Evolutionary conservation across 371 early-diverging fungal species (phyloP), one percentile per base, ranked within the genome.

Genomic region (Saksenaea vasiformis): DNA sequence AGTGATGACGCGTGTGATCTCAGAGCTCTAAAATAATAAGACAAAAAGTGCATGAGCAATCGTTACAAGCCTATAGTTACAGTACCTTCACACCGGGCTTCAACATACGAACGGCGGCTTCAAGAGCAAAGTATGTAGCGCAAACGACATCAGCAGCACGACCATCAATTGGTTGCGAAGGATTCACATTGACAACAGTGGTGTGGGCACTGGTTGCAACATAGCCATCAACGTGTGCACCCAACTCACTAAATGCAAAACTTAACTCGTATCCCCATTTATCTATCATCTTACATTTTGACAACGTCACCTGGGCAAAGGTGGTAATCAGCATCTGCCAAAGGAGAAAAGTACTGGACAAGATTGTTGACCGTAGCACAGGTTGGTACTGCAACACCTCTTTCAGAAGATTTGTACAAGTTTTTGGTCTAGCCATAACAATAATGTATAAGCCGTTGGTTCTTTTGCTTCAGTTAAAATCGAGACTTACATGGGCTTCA

Each of bases 221-320:
- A 73, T 90, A 96, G 39, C 98, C 98, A 77, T 97, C 95, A 65
- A 97, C 82, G 69, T 97, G 97, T 36, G 87, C 93, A 64, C 95
- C 98, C 64, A 97, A 77, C 75, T 96, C 97, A 74, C 85, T 88
- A 74, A n/a, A 24, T 14, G 13, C 4, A 13, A 24, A 26, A 1
- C 34, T 28, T 19, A 54, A 7, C 15, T 28, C 11, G 51, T 22
- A 15, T n/a, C 24, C 10, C 51, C 34, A 38, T 38, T 13, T 15
- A n/a, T 54, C 17, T 28, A 15, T 39, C 36, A 9, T 58, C 86
- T 68, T 84, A 91, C 89, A 95, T 82, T 73, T 95, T 93, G 64
- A 95, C 95, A 31, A 95, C 79, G 72, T 95, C 96, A 55, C 93
- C 92, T n/a, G 73, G 77, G 65, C 81, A 83, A 57, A 95, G 82